Evolutionary conservation across 495 filamentous ascomycete genomes (phyloP).

Genomic region (Hypoxylon perforatum): DNA sequence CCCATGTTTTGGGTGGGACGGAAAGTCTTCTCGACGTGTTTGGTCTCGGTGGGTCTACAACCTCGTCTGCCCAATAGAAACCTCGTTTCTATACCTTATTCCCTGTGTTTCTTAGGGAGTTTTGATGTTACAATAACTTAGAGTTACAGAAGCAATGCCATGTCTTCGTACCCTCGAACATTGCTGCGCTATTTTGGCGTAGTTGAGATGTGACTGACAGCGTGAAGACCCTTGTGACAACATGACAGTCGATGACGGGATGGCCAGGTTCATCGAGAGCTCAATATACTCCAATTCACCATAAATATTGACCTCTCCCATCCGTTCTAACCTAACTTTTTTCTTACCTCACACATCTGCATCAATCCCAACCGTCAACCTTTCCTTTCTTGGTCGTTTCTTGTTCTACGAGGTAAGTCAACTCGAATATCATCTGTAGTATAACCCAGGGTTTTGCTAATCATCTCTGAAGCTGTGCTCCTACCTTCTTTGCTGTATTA

Average conservation of each 20-base stretch:
- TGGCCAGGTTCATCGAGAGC: constrained; percentile 24
- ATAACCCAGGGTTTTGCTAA: constrained; percentile 5
- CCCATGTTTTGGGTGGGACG: constrained; percentile 36
- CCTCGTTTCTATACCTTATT: constrained; percentile 17
- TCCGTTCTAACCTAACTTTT: constrained; percentile 18
- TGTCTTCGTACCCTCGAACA: constrained; percentile 22
- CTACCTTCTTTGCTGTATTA: constrained; percentile 45
- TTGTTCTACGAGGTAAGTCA: constrained; percentile 49
- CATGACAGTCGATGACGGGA: constrained; percentile 35
- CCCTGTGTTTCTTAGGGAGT: constrained; percentile 26
- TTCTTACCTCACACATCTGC: constrained; percentile 41
- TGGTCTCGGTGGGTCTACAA: constrained; percentile 33
- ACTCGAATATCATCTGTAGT: constrained; percentile 14
- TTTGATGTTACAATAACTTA: constrained; percentile 14
- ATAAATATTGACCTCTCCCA: constrained; percentile 43
- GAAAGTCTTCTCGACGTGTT: constrained; percentile 30
- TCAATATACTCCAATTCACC: constrained; percentile 36
- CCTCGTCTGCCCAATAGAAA: constrained; percentile 24
- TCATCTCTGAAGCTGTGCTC: constrained; percentile 52
- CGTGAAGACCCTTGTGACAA: constrained; percentile 16
- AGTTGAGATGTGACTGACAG: constrained; percentile 21
- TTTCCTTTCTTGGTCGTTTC: constrained; percentile 44
- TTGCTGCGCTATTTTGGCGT: constrained; percentile 5
- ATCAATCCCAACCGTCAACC: constrained; percentile 31
- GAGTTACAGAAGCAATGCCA: constrained; percentile 7